Base-by-base conservation (phyloP, 164 flowering plant species). In the Dillenia turbinata region DNA sequence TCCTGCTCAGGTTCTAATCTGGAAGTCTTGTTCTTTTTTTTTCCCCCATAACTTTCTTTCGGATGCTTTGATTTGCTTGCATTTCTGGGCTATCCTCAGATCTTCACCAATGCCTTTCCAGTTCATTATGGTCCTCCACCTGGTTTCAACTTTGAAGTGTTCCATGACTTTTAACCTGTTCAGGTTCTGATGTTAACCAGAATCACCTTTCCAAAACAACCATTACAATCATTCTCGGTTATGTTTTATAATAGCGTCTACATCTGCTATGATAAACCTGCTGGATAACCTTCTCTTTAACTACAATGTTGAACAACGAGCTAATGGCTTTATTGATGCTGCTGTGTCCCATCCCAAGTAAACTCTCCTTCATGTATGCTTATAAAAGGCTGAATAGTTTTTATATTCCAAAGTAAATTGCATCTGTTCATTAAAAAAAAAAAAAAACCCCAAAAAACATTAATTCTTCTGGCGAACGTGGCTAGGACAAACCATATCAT, bases 401-500 rank as follows among this genome's bases (percentile, higher is more conserved):
- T 56, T n/a, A 24, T 59, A 19, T 19, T 51, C 16, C 11, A 51
- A 1, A 5, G 15, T 16, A 52, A 16, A 16, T 71, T 48, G 16
- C 9, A 11, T 52, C 17, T 10, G 19, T 43, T 2, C 17, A 16
- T 47, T n/a, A n/a, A n/a, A n/a, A n/a, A n/a, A n/a, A n/a, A n/a
- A n/a, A n/a, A n/a, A n/a, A n/a, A n/a, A n/a, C n/a, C n/a, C n/a
- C n/a, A n/a, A n/a, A n/a, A n/a, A n/a, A n/a, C n/a, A n/a, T n/a
- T n/a, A 74, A 96, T 92, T n/a, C 56, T 47, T 54, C 54, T 45
- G 95, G 87, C 93, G 68, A 92, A 88, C 65, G 78, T 90, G 60
- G 88, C 96, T 10, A 75, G 85, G 50, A 78, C 90, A 46, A 90
- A 88, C 66, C 97, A 92, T 77, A 74, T 92, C 49, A 90, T 92